Evolutionary conservation across 371 early-diverging fungal genomes (phyloP), one percentile per base, ranked within the genome.

Genomic region (Smittium culicis): DNA sequence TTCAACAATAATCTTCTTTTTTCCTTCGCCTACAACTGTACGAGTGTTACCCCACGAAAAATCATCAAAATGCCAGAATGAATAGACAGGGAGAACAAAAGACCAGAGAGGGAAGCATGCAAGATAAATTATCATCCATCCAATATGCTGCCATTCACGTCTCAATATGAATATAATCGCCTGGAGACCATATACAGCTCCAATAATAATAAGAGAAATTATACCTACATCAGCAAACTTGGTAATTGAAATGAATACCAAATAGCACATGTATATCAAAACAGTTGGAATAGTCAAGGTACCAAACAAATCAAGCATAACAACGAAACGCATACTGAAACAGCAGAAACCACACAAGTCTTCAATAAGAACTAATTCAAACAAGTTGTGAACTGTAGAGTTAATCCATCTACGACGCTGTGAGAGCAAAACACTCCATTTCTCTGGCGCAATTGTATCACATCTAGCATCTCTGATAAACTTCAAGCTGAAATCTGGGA

Each of bases 31-130:
- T 29, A 85, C 85, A 0, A 92, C 87, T 35, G 89, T 88, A 62
- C 98, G 89, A 5, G 98, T 97, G 75, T 94, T 92, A 73, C 98
- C 98, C 96, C 98, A 96, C 0, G 92, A 92, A 74, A 95, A 94
- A 71, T 94, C 95, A 72, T 96, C 94, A 81, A 95, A 91, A 77
- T 94, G 91, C 93, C 93, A 94, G 88, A 90, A 93, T 34, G 90
- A 83, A 69, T 91, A 92, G 54, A 92, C 70, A 1, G 87, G 91
- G 60, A 90, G 71, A 67, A 88, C 83, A 71, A 88, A 90, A 17
- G 88, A 84, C 68, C 89, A 91, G 27, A 92, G 78, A 0, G 92
- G 91, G 45, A 89, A 85, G 17, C 90, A 89, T 14, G 89, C 66
- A 63, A 92, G 79, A 71, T 92, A 99, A 29, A 93, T 82, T 31